Base-by-base conservation (phyloP, 2,329 filamentous ascomycete genomes). In the Sclerotinia minor region DNA sequence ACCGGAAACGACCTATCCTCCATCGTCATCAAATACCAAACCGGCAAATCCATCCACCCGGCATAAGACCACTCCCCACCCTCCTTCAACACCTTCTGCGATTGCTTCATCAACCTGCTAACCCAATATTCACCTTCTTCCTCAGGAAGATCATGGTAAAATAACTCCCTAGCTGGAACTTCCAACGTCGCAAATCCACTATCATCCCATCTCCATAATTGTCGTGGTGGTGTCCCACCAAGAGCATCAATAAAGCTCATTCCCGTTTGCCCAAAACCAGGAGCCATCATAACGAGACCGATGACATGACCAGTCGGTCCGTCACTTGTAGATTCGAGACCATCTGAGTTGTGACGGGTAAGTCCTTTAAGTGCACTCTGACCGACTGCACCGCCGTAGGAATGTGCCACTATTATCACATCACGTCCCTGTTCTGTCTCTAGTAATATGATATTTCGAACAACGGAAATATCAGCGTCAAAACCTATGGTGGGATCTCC, bases 61-160 rank as follows among this genome's bases (percentile, higher is more conserved):
- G 74, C 52, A 71, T 76, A 76, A 19, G 68, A 38, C 67, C 70
- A 32, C 44, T 75, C 79, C 0, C 76, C 77, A 19, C 79, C 80
- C 64, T 82, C 80, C 44, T 76, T 78, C 49, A 83, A 70, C 5
- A 79, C 68, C 68, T 78, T 80, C 29, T 79, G 67, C n/a, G 77
- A 77, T 53, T 82, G 80, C 0, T 73, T 74, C 9, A 67, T 75
- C 5, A 82, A 77, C 50, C 80, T 76, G 0, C 73, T 72, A 2
- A 79, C 77, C 78, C 79, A 81, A 60, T 77, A 77, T 7, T 79
- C 72, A 0, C 75, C 79, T 64, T 82, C 81, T 26, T 79, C 77
- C 0, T 68, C 72, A 0, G 79, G 74, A 0, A 83, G 67, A 71
- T 83, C 81, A 68, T 82, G 80, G 69, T 83, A 83, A 70, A 83